Conservation (phyloP, 2,329 filamentous ascomycete species). For the Venturia oleaginea region DNA sequence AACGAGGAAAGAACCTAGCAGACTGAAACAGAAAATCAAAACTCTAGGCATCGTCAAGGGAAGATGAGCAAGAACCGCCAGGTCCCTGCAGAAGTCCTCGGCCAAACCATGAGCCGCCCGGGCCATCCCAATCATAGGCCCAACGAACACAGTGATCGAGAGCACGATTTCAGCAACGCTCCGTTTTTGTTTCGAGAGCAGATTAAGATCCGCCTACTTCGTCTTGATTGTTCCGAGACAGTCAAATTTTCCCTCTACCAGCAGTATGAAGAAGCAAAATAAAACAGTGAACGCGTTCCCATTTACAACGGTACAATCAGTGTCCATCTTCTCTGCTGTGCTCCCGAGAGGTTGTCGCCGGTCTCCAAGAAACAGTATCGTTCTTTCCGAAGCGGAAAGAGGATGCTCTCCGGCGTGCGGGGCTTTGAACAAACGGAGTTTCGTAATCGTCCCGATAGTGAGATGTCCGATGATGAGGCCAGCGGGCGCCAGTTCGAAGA, state of each 20-base stretch:
- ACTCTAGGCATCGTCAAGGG: neutral
- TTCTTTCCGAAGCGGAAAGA: neutral
- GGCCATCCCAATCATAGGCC: neutral
- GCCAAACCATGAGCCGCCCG: neutral
- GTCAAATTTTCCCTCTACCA: neutral
- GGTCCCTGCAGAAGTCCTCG: neutral
- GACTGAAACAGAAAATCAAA: neutral
- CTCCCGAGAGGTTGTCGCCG: neutral
- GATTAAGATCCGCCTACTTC: neutral
- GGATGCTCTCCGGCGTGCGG: neutral
- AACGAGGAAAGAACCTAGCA: neutral
- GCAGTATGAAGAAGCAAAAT: neutral
- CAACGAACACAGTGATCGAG: neutral
- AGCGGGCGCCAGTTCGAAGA: neutral
- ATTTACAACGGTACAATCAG: neutral
- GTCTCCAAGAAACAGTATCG: neutral
- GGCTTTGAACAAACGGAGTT: neutral
- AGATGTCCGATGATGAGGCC: neutral
- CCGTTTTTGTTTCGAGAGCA: neutral
- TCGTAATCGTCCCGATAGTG: neutral
- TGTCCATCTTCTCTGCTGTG: neutral
- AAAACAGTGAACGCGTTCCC: neutral
- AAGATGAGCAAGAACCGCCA: neutral
- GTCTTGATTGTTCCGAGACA: neutral
- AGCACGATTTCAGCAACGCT: neutral